phyloP scores from a whole-genome alignment of 148 eudicot genomes.

The Heliosperma pusillum region DNA sequence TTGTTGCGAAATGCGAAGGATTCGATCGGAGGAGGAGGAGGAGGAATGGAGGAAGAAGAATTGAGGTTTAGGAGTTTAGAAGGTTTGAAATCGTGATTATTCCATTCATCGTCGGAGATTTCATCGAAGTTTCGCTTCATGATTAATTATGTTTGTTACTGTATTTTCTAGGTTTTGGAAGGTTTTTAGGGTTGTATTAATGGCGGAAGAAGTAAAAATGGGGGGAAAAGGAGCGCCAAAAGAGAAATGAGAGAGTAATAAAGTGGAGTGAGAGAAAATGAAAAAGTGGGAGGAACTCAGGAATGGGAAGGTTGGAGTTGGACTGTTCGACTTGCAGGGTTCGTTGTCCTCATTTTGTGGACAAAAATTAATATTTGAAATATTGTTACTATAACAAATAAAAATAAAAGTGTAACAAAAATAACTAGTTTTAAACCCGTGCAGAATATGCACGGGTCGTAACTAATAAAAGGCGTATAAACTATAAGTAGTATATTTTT shows the following conservation, averaged over 20 bases:
- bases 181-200: background rate
- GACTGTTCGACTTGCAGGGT: background rate
- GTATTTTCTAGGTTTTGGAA: background rate
- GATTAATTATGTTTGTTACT: background rate
- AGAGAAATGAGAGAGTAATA: background rate
- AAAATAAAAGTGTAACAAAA: no score
- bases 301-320: background rate
- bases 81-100: constrained; percentile 48
- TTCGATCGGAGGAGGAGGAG: constrained; percentile 71
- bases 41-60: constrained; percentile 39
- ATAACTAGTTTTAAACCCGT: no score
- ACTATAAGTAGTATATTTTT: no score
- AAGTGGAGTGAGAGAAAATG: no score
- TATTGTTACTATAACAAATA: no score
- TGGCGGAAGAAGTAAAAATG: background rate
- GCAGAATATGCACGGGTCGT: no score
- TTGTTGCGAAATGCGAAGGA: constrained; percentile 48
- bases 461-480: no score
- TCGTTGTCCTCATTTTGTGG: background rate
- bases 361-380: no score
- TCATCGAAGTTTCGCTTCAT: constrained; percentile 67
- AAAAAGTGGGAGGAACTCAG: background rate
- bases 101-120: constrained; percentile 80
- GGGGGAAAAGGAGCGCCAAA: constrained; percentile 26
- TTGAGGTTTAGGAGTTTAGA: constrained; percentile 41